Conservation (phyloP, 495 filamentous ascomycete genomes). For the Articulospora tetracladia region DNA sequence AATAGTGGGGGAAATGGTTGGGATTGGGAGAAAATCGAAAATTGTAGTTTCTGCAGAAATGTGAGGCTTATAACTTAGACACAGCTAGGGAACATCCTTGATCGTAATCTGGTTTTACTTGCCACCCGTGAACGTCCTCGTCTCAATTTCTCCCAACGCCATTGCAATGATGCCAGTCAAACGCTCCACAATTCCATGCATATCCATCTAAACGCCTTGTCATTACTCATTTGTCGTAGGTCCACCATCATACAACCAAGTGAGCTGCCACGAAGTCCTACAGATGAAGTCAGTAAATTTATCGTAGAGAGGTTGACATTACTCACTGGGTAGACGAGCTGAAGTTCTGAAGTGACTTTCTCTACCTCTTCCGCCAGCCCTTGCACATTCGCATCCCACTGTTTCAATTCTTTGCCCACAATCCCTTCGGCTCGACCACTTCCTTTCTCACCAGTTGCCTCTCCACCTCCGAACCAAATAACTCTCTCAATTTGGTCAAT, state of each 20-base stretch:
- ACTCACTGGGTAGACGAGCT: constrained; percentile 62
- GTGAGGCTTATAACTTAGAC: too few species aligned
- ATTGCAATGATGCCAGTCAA: constrained; percentile 17
- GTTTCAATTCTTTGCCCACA: constrained; percentile 65
- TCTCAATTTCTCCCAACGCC: constrained; percentile 19
- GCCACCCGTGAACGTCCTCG: neutral
- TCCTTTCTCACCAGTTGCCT: constrained; percentile 61
- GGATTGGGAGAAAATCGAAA: neutral
- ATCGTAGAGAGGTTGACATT: neutral
- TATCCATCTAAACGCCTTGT: constrained; percentile 20
- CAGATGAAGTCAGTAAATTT: constrained; percentile 1
- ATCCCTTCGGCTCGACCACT: constrained; percentile 53
- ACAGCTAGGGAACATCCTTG: too few species aligned
- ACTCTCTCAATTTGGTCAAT: constrained; percentile 93
- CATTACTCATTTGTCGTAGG: neutral
- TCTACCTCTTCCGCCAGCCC: constrained; percentile 85
- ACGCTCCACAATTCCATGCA: constrained; percentile 19
- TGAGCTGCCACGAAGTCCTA: constrained; percentile 48
- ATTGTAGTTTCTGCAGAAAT: too few species aligned
- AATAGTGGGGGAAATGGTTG: neutral
- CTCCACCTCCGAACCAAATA: constrained; percentile 76
- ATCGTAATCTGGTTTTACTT: constrained; percentile 7
- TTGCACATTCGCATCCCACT: constrained; percentile 88
- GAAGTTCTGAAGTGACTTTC: constrained; percentile 70
- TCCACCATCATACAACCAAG: constrained; percentile 30